Evolutionary conservation across 768 basidiomycete genomes (phyloP).

Genomic region (Mycena indigotica): DNA sequence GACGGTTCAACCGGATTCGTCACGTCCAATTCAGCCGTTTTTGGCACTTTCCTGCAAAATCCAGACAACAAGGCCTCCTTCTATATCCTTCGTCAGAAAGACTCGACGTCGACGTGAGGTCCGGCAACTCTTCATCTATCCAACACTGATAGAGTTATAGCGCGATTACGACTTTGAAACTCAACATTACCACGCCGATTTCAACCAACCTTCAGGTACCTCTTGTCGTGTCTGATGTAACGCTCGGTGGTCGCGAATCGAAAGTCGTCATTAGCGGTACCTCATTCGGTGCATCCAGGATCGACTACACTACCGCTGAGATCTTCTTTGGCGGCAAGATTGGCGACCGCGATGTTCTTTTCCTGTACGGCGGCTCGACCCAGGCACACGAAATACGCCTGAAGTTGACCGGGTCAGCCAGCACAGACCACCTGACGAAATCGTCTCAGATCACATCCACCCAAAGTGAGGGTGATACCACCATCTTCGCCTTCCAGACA

Average conservation of each 20-base stretch:
- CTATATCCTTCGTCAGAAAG: slow-evolving; percentile 66
- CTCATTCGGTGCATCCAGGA: slow-evolving; percentile 60
- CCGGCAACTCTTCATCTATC: neutral
- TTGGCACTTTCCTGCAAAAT: slow-evolving; percentile 66
- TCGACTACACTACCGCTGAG: slow-evolving; percentile 73
- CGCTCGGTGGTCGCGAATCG: slow-evolving; percentile 70
- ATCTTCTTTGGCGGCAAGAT: slow-evolving; percentile 69
- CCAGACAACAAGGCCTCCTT: slow-evolving; percentile 67
- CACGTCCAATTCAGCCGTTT: slow-evolving; percentile 48
- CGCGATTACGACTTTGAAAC: slow-evolving; percentile 52
- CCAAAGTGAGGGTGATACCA: slow-evolving; percentile 28
- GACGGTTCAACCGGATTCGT: slow-evolving; percentile 54
- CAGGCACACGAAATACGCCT: slow-evolving; percentile 61
- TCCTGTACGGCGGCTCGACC: slow-evolving; percentile 56
- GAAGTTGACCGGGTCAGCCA: slow-evolving; percentile 48
- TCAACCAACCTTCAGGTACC: slow-evolving; percentile 58
- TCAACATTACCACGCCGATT: slow-evolving; percentile 56
- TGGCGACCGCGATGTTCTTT: slow-evolving; percentile 60
- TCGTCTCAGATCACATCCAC: slow-evolving; percentile 33
- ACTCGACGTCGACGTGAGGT: slow-evolving; percentile 69
- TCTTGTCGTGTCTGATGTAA: slow-evolving; percentile 51
- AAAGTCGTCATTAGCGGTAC: slow-evolving; percentile 75
- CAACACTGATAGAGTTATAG: slow-evolving; percentile 34
- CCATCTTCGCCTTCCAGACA: slow-evolving; percentile 54
- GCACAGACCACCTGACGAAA: slow-evolving; percentile 29